Evolutionary conservation across 1,139 yeast genomes (phyloP), one percentile per base, ranked within the genome.

Genomic region (Pichiaceae sp.): DNA sequence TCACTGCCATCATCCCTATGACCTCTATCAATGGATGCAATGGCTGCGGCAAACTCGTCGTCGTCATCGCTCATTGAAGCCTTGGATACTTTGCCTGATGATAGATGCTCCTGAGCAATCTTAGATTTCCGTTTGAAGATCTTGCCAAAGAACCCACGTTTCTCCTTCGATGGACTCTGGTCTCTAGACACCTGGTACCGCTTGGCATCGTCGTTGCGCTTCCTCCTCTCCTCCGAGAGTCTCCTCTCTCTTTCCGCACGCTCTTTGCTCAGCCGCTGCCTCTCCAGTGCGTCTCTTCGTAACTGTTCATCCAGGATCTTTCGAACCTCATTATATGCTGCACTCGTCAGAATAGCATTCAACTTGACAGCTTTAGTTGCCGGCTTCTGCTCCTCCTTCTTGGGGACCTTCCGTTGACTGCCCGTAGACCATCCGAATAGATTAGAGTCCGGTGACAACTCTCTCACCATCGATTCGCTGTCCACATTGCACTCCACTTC

Each of bases 401-500:
- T 20, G 3, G 12, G 11, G 14, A 9, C 30, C 14, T 24, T 23
- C 3, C 30, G 26, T 7, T 40, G 31, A 3, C 7, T 17, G 3
- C 33, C 29, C 4, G 42, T 33, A 8, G 46, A 38, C 46, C 46
- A 43, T 20, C 39, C 34, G 21, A 43, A 43, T 11, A 43, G 35
- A 21, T 40, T 42, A 8, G 21, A 23, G 3, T 20, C 31, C 12
- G 28, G 28, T 14, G 28, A 25, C 14, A 12, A 12, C 28, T 25
- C 28, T 11, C 28, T 11, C 8, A 12, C 15, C 14, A 5, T 14
- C 36, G n/a, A n/a, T 4, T 15, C 31, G 11, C 24, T 31, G 33
- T 31, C 30, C 40, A 23, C 2, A 42, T 43, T 29, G 43, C 16
- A 50, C 32, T 53, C 57, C 18, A 43, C 43, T 12, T 35, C 39